phyloP scores from a whole-genome alignment of 2,329 filamentous ascomycete species.

The Fragosphaeria purpurea region DNA sequence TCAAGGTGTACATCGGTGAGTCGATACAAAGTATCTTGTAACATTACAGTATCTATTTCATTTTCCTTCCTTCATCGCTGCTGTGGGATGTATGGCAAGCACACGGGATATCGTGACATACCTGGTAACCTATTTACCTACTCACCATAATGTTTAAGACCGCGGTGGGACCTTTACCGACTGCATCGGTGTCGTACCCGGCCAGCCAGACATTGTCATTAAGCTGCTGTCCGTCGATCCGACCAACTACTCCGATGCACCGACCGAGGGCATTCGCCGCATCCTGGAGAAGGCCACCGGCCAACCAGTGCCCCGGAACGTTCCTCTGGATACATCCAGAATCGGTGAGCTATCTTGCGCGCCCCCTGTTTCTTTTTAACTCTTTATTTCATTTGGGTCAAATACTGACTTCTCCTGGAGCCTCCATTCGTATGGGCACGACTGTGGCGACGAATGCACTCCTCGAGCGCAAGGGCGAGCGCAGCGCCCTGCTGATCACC shows the following conservation, averaged over 20 bases:
- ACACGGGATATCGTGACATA: no score
- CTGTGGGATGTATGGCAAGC: no score
- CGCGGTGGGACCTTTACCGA: slow-evolving; percentile 1
- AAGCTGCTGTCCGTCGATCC: slow-evolving; percentile 61
- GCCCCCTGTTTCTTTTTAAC: no score
- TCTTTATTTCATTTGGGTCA: no score
- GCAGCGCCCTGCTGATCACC: slow-evolving; percentile 77
- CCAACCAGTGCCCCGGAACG: slow-evolving; percentile 47
- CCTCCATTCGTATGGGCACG: slow-evolving; percentile 65
- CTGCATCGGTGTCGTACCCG: slow-evolving; percentile 29
- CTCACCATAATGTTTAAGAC: neutral
- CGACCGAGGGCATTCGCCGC: slow-evolving; percentile 56
- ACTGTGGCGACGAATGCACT: slow-evolving; percentile 90
- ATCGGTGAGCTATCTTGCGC: no score
- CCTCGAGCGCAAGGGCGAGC: slow-evolving; percentile 81
- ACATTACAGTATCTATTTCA: no score
- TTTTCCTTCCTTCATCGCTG: no score
- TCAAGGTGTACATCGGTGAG: no score
- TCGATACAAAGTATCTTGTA: no score
- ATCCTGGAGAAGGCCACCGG: slow-evolving; percentile 24
- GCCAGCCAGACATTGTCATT: slow-evolving; percentile 49
- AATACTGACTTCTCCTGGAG: no score
- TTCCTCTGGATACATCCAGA: slow-evolving; percentile 30
- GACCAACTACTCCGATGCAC: slow-evolving; percentile 57
- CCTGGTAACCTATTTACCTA: no score